Percentiles rank a stretch among this genome's conserved stretches.
phyloP scores from a whole-genome alignment of 2,329 filamentous ascomycete genomes.

The Pseudocercospora fuligena region DNA sequence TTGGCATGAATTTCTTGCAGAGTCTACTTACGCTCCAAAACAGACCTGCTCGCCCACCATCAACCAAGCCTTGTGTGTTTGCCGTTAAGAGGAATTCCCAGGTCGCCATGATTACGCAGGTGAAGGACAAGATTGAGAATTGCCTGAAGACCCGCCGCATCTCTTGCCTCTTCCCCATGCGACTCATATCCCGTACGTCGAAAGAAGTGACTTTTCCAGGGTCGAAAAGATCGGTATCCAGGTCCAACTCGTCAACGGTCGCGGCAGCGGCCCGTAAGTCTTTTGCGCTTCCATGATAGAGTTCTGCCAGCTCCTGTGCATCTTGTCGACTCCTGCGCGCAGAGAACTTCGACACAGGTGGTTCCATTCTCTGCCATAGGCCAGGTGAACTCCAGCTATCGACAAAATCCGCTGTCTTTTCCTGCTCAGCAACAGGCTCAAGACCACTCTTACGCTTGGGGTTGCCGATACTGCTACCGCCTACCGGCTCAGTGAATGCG shows the following conservation, averaged over 20 bases:
- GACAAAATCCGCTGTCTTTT: background rate
- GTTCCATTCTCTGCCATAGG: slow-evolving; percentile 1
- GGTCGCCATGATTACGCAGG: slow-evolving; percentile 56
- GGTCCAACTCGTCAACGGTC: slow-evolving; percentile 11
- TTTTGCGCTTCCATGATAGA: slow-evolving; percentile 9
- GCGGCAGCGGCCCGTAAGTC: background rate
- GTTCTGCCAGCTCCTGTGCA: slow-evolving; percentile 14
- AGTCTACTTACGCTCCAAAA: slow-evolving; percentile 22
- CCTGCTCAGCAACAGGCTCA: background rate
- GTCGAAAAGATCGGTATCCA: slow-evolving; percentile 22
- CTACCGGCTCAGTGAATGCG: background rate
- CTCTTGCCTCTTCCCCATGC: slow-evolving; percentile 56
- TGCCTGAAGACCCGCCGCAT: slow-evolving; percentile 56
- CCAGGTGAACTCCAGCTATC: background rate
- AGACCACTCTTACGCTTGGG: background rate
- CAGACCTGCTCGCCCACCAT: slow-evolving; percentile 26
- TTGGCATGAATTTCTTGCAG: background rate
- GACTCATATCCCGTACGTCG: slow-evolving; percentile 51
- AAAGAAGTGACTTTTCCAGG: slow-evolving; percentile 24
- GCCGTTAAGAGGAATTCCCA: slow-evolving; percentile 56
- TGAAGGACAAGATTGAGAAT: slow-evolving; percentile 56
- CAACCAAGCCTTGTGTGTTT: slow-evolving; percentile 31
- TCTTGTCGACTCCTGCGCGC: slow-evolving; percentile 12
- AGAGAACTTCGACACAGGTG: slow-evolving; percentile 16
- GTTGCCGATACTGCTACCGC: background rate